These are phyloP conservation scores for Debaryomyces tyrocola DNA, from an alignment of 805 yeast species.

Conservation along the genomic window DNA sequence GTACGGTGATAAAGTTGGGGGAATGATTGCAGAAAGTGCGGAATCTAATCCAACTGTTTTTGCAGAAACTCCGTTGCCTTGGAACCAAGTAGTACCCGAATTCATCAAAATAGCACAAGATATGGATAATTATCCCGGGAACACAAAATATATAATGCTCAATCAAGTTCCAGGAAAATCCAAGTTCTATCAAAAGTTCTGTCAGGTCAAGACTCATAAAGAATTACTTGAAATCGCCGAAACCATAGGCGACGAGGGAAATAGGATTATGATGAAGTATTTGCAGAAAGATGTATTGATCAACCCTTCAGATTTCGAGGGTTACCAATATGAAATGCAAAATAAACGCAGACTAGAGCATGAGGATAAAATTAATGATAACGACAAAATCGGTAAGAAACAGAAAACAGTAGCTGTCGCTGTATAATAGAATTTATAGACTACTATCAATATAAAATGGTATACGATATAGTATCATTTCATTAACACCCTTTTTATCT, in stretches of 20 bases:
- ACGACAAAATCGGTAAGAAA: neutral
- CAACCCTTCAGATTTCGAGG: constrained; percentile 13
- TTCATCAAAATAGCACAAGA: constrained; percentile 53
- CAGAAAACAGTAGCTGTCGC: constrained; percentile 1
- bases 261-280: constrained; percentile 31
- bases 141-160: constrained; percentile 77
- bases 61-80: constrained; percentile 43
- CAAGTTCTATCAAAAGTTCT: constrained; percentile 54
- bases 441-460: neutral
- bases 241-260: constrained; percentile 35
- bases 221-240: constrained; percentile 43
- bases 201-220: constrained; percentile 54
- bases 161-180: constrained; percentile 80
- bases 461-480: neutral
- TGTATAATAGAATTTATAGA: neutral
- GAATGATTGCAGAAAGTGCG: constrained; percentile 92
- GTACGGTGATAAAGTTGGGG: constrained; percentile 66
- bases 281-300: constrained; percentile 31
- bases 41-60: constrained; percentile 86
- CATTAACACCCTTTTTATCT: constrained; percentile 4
- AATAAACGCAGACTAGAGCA: constrained; percentile 4
- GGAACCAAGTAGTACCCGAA: constrained; percentile 57
- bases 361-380: constrained; percentile 1
- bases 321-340: neutral
- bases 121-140: constrained; percentile 64